phyloP scores from a whole-genome alignment of 192 early-diverging fungal genomes.

The Kappamyces sp. region DNA sequence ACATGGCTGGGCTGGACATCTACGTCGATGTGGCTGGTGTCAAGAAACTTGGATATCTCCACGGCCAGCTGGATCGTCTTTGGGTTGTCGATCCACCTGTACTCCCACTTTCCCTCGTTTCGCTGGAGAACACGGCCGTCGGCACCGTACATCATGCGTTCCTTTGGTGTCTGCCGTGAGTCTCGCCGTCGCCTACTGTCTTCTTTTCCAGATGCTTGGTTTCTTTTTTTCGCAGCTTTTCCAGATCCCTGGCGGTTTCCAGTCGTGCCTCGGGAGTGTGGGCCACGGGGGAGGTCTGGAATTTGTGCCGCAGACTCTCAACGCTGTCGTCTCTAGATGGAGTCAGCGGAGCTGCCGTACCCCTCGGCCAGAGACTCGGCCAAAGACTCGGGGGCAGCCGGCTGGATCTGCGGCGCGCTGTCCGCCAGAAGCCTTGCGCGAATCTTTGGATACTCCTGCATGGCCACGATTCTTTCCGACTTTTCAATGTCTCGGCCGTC shows the following conservation, averaged over 20 bases:
- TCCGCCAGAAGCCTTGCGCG: constrained; percentile 24
- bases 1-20: constrained; percentile 37
- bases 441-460: constrained; percentile 36
- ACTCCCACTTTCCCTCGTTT: constrained; percentile 53
- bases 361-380: too few relatives aligned
- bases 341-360: background rate
- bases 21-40: constrained; percentile 47
- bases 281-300: constrained; percentile 36
- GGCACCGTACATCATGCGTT: constrained; percentile 12
- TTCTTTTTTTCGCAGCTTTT: constrained; percentile 26
- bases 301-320: constrained; percentile 29
- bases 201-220: constrained; percentile 16
- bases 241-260: constrained; percentile 45
- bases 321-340: constrained; percentile 12
- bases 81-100: constrained; percentile 21
- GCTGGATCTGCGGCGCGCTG: background rate
- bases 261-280: constrained; percentile 48
- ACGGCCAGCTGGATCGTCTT: constrained; percentile 32
- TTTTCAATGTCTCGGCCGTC: constrained; percentile 51
- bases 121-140: constrained; percentile 48
- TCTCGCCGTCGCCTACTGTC: background rate
- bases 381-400: too few relatives aligned
- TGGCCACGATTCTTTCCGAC: constrained; percentile 47
- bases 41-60: constrained; percentile 45
- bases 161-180: constrained; percentile 14